Evolutionary conservation across 768 basidiomycete genomes (phyloP).

Genomic region (Tulasnella sp.): DNA sequence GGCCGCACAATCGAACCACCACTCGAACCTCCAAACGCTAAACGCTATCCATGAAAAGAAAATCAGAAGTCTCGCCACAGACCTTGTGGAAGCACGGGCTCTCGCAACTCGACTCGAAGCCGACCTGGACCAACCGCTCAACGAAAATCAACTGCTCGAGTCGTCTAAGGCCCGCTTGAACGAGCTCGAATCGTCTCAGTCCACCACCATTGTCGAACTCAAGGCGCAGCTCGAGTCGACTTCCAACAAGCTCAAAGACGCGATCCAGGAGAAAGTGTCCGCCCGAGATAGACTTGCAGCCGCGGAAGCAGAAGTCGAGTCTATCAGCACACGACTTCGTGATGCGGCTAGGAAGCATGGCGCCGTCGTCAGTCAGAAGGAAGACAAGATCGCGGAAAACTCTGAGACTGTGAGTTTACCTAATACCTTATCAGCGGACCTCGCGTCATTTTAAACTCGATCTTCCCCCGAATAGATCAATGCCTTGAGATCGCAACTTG

Average conservation of each 20-base stretch:
- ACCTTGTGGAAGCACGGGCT: neutral
- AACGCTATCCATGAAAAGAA: neutral
- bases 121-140: neutral
- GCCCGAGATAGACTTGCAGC: neutral
- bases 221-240: neutral
- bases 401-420: neutral
- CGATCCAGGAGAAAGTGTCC: neutral
- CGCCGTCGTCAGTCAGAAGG: neutral
- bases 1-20: neutral
- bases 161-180: neutral
- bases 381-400: neutral
- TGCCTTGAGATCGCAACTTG: neutral
- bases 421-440: neutral
- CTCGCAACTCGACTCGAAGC: neutral
- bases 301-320: no score
- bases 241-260: neutral
- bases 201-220: neutral
- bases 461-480: neutral
- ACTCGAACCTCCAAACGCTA: neutral
- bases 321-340: neutral
- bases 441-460: neutral
- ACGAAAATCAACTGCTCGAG: neutral
- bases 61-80: neutral
- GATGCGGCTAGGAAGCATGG: neutral
- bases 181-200: neutral